phyloP scores from a whole-genome alignment of 2,329 filamentous ascomycete species.

The Dichotomopilus funicola region DNA sequence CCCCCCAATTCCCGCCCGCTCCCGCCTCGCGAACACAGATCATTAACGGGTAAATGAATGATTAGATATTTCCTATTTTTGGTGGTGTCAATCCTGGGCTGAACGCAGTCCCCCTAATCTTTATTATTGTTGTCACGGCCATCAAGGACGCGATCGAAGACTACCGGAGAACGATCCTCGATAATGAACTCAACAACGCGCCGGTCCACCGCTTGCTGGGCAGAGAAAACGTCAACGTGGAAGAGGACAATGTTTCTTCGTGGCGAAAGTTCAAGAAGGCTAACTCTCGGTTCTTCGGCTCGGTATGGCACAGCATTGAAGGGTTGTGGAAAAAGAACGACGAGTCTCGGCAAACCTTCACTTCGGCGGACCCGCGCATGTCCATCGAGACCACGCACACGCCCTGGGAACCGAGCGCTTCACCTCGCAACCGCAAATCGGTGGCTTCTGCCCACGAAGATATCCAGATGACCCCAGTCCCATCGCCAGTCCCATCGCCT shows the following conservation, averaged over 20 bases:
- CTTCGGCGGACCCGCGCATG: conserved; percentile 49
- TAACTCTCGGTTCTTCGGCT: conserved; percentile 54
- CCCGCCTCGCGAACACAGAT: background rate
- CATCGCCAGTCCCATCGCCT: conserved; percentile 75
- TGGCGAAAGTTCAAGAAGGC: conserved; percentile 94
- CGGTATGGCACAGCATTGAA: conserved; percentile 45
- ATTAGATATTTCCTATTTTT: conserved; percentile 91
- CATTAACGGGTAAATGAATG: conserved; percentile 25
- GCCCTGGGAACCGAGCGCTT: conserved; percentile 48
- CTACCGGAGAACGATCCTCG: conserved; percentile 82
- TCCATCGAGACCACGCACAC: conserved; percentile 59
- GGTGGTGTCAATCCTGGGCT: conserved; percentile 85
- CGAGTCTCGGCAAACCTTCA: conserved; percentile 31
- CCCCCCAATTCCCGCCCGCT: background rate
- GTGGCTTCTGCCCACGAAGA: conserved; percentile 55
- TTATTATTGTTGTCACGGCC: conserved; percentile 81
- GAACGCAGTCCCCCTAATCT: conserved; percentile 84
- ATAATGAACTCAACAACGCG: conserved; percentile 93
- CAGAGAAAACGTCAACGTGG: conserved; percentile 90
- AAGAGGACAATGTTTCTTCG: conserved; percentile 73
- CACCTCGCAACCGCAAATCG: conserved; percentile 44
- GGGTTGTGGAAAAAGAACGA: conserved; percentile 40
- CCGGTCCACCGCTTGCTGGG: conserved; percentile 83
- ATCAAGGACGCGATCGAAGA: conserved; percentile 96
- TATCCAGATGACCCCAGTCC: conserved; percentile 94